Conservation (phyloP, 1,139 yeast genomes). For the Blastobotrys arbuscula region DNA sequence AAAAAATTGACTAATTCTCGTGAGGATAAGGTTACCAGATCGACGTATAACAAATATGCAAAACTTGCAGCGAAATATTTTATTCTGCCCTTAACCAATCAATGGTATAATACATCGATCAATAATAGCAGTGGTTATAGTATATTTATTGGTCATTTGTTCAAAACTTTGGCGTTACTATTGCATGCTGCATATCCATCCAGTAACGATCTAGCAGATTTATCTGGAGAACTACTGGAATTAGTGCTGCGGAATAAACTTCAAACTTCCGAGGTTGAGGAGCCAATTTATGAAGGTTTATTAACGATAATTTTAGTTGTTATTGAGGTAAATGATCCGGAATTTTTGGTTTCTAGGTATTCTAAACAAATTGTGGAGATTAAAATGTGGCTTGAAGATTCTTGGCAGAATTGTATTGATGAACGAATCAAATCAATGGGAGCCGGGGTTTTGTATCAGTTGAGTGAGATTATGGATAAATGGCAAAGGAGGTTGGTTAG, state of each 20-base stretch:
- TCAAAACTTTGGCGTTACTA: constrained; percentile 52
- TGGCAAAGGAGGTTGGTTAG: constrained; percentile 28
- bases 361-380: constrained; percentile 35
- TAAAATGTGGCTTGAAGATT: constrained; percentile 39
- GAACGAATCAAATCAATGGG: constrained; percentile 43
- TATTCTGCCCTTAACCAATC: constrained; percentile 51
- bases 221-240: constrained; percentile 50
- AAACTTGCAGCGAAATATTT: constrained; percentile 43
- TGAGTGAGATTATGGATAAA: constrained; percentile 34
- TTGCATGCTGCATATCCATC: constrained; percentile 56
- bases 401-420: constrained; percentile 47
- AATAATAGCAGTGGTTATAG: constrained; percentile 52
- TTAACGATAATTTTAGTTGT: constrained; percentile 45
- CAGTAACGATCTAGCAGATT: constrained; percentile 45
- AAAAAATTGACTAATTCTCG: constrained; percentile 33
- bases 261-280: constrained; percentile 19
- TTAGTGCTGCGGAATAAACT: constrained; percentile 30
- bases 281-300: constrained; percentile 40
- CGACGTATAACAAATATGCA: constrained; percentile 37
- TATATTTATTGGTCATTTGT: constrained; percentile 50
- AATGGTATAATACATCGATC: constrained; percentile 43
- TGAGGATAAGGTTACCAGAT: constrained; percentile 13
- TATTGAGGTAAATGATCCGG: constrained; percentile 42
- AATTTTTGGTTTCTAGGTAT: constrained; percentile 34
- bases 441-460: constrained; percentile 45